Evolutionary conservation across 257 asterid genomes (phyloP).

Genomic region (Plantago ovata): DNA sequence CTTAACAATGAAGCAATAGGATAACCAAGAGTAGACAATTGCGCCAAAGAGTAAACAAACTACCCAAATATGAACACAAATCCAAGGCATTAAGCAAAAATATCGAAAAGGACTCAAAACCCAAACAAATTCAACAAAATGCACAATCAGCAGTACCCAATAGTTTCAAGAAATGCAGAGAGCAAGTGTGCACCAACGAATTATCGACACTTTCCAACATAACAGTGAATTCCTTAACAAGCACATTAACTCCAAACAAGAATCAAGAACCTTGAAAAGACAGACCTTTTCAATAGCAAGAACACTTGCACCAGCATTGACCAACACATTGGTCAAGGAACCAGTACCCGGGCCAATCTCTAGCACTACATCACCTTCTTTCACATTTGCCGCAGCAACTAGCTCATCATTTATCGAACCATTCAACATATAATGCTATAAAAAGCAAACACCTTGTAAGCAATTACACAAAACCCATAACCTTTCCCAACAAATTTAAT

Average conservation of each 20-base stretch:
- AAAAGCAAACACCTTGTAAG: not conserved
- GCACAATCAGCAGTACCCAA: not conserved
- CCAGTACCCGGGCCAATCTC: conserved; percentile 99
- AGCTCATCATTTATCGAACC: conserved; percentile 67
- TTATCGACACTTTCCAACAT: not conserved
- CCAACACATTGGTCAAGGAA: conserved; percentile 80
- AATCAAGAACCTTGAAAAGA: conserved; percentile 3
- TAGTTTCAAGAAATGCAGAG: not conserved
- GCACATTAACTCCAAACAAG: not conserved
- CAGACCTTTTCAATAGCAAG: conserved; percentile 93
- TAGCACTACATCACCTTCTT: conserved; percentile 82
- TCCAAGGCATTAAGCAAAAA: not conserved
- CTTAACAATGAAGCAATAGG: conserved; percentile 3
- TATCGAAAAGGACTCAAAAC: conserved; percentile 5
- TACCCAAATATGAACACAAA: not conserved
- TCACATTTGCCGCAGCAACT: conserved; percentile 62
- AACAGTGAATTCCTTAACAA: not conserved
- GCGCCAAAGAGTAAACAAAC: not conserved
- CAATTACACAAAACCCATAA: conserved; percentile 3
- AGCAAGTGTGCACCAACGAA: too few species aligned
- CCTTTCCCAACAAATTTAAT: not conserved
- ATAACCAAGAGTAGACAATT: not conserved
- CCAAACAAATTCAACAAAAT: not conserved
- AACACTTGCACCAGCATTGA: conserved; percentile 80
- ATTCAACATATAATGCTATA: conserved; percentile 93